These are phyloP conservation scores for Sarcocystis neurona DNA, from an alignment of 169 alveolate species.

Conservation along the genomic window DNA sequence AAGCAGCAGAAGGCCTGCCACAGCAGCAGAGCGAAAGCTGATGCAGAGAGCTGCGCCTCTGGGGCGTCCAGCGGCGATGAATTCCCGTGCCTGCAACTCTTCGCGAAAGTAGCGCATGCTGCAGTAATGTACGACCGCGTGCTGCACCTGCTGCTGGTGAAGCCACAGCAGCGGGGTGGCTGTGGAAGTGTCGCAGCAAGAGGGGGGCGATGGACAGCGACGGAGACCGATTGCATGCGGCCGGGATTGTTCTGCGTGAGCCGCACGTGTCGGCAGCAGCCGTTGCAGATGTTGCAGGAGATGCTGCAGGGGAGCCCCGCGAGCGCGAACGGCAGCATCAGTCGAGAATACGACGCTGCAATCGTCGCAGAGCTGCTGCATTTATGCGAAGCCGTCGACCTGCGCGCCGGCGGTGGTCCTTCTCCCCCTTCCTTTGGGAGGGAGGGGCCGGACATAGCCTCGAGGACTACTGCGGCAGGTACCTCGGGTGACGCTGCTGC, in stretches of 20 bases:
- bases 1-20: no score
- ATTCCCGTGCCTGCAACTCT: no score
- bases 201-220: background rate
- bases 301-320: background rate
- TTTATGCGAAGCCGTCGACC: background rate
- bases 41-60: no score
- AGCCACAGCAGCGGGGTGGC: no score
- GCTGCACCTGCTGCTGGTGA: no score
- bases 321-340: background rate
- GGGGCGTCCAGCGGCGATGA: no score
- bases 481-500: background rate
- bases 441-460: background rate
- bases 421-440: background rate
- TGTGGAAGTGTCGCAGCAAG: no score
- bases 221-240: background rate
- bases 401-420: background rate
- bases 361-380: background rate
- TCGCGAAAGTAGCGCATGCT: no score
- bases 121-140: no score
- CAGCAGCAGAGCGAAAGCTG: no score
- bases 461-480: background rate
- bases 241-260: background rate
- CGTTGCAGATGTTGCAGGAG: background rate
- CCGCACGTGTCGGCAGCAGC: background rate
- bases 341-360: background rate